Evolutionary conservation across 1,284 basidiomycete species (phyloP), one percentile per base, ranked within the genome.

Genomic region (Papiliotrema flavescens): DNA sequence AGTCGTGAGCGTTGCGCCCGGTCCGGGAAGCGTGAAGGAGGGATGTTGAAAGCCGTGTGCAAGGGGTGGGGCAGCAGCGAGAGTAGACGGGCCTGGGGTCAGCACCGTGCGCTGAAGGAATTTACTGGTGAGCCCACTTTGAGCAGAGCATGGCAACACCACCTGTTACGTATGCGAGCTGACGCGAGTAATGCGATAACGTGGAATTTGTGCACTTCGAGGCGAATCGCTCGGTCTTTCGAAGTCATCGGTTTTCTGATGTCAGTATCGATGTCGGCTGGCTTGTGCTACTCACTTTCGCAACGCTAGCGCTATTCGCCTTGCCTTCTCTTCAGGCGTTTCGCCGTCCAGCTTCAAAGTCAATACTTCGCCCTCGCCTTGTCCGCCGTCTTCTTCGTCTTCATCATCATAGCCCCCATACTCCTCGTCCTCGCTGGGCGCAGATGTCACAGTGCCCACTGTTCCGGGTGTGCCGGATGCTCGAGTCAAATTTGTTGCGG

Each of bases 181-280:
- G 88, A 90, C 3, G 84, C 83, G 2, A 98, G 81, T 8, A 97
- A 80, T 15, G 83, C 78, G 4, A 96, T 77, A 2, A 89, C 89
- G 66, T 97, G 93, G 14, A 90, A 78, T 75, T 94, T 93, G 78
- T 96, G 92, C 52, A 84, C 85, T 55, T 87, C 83, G 41, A 93
- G 83, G 22, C 91, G 82, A 13, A 85, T 72, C 20, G 86, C 78
- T 13, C 90, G 83, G 67, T 92, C 88, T 47, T 73, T 71, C 8
- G 78, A 70, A 0, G 76, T 77, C 58, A 76, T 61, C 2, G 74
- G 74, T 59, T 74, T 77, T 44, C 74, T 75, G 20, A 13, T 13
- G 20, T 53, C 50, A 53, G 49, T 44, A 8, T 14, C 3, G 3
- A 32, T n/a, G 5, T 15, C 5, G 45, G 15, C 7, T 11, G 14